These are phyloP conservation scores for Gryganskiella cystojenkinii DNA, from an alignment of 192 early-diverging fungal species.

Conservation along the genomic window DNA sequence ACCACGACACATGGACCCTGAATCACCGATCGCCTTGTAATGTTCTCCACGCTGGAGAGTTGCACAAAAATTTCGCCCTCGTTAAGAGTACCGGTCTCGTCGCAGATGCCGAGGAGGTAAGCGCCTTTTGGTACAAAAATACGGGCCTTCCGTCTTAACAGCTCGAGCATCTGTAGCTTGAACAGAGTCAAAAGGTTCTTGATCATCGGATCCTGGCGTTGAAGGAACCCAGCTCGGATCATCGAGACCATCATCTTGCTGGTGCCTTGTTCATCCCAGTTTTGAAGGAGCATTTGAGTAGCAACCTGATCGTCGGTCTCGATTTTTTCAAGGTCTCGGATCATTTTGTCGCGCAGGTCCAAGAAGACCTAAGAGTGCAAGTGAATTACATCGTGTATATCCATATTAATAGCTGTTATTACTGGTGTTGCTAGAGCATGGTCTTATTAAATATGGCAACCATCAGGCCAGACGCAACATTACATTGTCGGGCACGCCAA, in stretches of 20 bases:
- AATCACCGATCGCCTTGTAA: constrained; percentile 34
- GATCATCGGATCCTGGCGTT: constrained; percentile 55
- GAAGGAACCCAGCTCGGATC: constrained; percentile 61
- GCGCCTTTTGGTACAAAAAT: constrained; percentile 64
- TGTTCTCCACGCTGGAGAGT: constrained; percentile 36
- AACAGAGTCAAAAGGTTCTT: constrained; percentile 57
- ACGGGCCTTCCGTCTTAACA: constrained; percentile 63
- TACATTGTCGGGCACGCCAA: constrained; percentile 66
- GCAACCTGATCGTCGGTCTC: constrained; percentile 49
- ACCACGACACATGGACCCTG: constrained; percentile 56
- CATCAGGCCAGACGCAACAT: neutral
- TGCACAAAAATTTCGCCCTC: constrained; percentile 66
- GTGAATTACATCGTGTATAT: no score
- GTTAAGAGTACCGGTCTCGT: constrained; percentile 56
- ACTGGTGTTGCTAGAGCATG: neutral
- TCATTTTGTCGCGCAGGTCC: constrained; percentile 56
- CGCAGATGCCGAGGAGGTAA: constrained; percentile 65
- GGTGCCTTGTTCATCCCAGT: constrained; percentile 59
- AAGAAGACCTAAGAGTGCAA: constrained; percentile 68
- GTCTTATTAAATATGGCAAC: no score
- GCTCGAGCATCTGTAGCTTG: constrained; percentile 55
- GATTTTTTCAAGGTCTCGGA: constrained; percentile 51
- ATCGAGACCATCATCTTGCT: constrained; percentile 52
- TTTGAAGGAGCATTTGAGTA: constrained; percentile 40
- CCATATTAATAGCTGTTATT: no score